A percentile compares a stretch with the other conserved stretches of the same genome.
phyloP scores from a whole-genome alignment of 768 basidiomycete genomes.

The Lentinula boryana region DNA sequence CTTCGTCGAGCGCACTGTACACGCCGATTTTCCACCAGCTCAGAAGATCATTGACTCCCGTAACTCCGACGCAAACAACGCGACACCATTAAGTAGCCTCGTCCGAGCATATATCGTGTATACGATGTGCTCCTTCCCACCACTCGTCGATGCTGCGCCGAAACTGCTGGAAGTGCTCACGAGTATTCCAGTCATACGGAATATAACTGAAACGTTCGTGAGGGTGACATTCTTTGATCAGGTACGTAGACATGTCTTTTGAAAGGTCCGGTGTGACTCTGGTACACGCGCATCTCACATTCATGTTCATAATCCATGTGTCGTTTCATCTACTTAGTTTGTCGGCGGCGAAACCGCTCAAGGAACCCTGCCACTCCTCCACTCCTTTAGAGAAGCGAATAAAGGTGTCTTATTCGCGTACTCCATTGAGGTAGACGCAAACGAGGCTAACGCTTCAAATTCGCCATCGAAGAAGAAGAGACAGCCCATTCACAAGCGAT shows the following conservation, averaged over 20 bases:
- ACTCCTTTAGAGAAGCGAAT: constrained; percentile 54
- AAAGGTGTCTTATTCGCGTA: constrained; percentile 79
- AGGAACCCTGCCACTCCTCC: constrained; percentile 60
- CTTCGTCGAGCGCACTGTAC: neutral
- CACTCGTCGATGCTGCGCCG: constrained; percentile 73
- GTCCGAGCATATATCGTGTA: constrained; percentile 79
- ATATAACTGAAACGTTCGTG: constrained; percentile 63
- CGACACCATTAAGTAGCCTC: constrained; percentile 29
- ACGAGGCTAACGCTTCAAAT: constrained; percentile 32
- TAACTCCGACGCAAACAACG: too few relatives aligned
- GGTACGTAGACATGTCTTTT: constrained; percentile 28
- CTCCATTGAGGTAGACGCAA: constrained; percentile 78
- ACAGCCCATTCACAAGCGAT: constrained; percentile 46
- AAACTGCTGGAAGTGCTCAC: constrained; percentile 47
- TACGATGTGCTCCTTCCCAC: constrained; percentile 70
- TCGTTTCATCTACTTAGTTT: constrained; percentile 43
- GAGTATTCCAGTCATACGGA: constrained; percentile 52
- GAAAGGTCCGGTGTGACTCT: neutral
- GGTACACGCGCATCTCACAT: too few relatives aligned
- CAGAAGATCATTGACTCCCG: too few relatives aligned
- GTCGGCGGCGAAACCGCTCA: constrained; percentile 83
- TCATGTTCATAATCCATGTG: too few relatives aligned
- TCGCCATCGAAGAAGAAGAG: constrained; percentile 14
- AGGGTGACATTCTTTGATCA: constrained; percentile 83
- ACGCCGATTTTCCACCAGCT: neutral